Evolutionary conservation across 2,329 filamentous ascomycete species (phyloP), one percentile per base, ranked within the genome.

Genomic region (Phialophora macrospora): DNA sequence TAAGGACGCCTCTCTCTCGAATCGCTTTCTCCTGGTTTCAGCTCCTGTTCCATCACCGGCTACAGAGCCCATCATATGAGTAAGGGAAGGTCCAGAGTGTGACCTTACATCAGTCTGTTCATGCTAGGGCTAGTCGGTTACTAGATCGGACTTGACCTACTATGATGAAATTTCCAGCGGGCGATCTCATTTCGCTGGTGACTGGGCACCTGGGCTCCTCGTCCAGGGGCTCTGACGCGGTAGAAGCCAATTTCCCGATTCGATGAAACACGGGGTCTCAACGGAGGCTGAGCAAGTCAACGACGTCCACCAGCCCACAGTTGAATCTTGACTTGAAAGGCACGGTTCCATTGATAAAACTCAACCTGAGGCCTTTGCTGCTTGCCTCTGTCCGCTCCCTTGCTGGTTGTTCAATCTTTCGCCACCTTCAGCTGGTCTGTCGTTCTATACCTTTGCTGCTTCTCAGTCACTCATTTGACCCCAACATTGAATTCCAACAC

Each of bases 221-320:
- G 52, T 55, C 52, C 24, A 32, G 52, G 52, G 52, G 52, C 5
- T 55, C 52, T 12, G 52, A 41, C 44, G 26, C 38, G 41, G 22
- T 17, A 44, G 17, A 24, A 49, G 38, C 58, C 55, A 68, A 68
- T 68, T 68, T 68, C 67, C 67, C 60, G 55, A 62, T 62, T 54
- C 41, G 67, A 63, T 66, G 67, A 68, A 66, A 68, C 67, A 68
- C 61, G 57, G 66, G 63, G 66, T 62, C 11, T 34, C 14, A 41
- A 32, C 24, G 52, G 63, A 66, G 63, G 66, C 66, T 60, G 63
- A 68, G 62, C 58, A 62, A 54, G 46, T 51, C 52, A 58, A 41
- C 28, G 34, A 26, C 54, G 52, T 44, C 38, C 38, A 41, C 12
- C 38, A 7, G 38, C 17, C 38, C 38, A 44, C 38, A 44, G 17